These are phyloP conservation scores for Trametes villosa DNA, from an alignment of 768 basidiomycete species.

Conservation along the genomic window DNA sequence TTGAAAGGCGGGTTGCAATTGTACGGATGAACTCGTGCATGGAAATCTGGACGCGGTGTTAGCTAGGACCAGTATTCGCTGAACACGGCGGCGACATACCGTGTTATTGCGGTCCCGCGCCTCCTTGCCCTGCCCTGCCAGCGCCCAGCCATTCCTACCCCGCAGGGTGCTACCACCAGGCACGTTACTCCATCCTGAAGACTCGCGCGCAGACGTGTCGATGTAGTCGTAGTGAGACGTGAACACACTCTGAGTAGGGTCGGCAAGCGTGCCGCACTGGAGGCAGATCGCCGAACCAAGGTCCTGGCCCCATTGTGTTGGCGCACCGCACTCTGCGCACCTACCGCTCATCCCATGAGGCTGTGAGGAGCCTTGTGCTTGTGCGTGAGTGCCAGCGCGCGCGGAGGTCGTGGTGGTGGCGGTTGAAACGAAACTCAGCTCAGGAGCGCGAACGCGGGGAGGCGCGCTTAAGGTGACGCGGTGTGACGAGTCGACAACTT, in stretches of 20 bases:
- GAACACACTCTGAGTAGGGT: conserved; percentile 65
- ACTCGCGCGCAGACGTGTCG: conserved; percentile 39
- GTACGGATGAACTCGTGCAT: conserved; percentile 67
- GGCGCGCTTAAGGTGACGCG: conserved; percentile 12
- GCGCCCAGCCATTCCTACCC: conserved; percentile 58
- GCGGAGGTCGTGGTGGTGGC: conserved; percentile 4
- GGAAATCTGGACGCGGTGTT: conserved; percentile 49
- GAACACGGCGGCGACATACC: conserved; percentile 39
- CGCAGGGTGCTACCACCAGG: conserved; percentile 43
- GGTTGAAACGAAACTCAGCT: conserved; percentile 3
- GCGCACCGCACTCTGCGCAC: conserved; percentile 60
- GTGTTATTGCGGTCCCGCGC: conserved; percentile 64
- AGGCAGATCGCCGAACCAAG: conserved; percentile 68
- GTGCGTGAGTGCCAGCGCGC: background rate
- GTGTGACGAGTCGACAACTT: conserved; percentile 1
- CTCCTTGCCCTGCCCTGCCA: conserved; percentile 70
- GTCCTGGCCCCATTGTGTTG: conserved; percentile 59
- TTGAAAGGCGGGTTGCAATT: conserved; percentile 60
- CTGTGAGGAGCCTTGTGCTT: background rate
- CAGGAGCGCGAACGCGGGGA: background rate
- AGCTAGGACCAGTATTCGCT: no score
- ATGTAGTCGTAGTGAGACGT: conserved; percentile 47
- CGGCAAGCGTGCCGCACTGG: conserved; percentile 69
- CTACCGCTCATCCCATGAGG: conserved; percentile 31
- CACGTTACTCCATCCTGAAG: conserved; percentile 32